Evolutionary conservation across 768 basidiomycete species (phyloP).

Genomic region (Vararia minispora): DNA sequence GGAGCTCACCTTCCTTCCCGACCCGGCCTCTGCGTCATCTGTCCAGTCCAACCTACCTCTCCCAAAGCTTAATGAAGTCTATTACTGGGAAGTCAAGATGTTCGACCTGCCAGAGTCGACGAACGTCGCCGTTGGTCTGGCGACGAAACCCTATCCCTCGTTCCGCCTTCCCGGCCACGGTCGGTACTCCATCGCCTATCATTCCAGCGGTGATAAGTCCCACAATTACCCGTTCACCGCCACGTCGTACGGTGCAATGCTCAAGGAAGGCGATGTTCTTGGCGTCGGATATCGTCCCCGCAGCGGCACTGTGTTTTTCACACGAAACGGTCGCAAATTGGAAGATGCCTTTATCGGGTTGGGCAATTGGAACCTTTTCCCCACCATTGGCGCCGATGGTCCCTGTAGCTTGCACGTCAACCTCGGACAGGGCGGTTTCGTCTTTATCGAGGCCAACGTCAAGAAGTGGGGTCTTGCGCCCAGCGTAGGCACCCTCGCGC

Average conservation of each 20-base stretch:
- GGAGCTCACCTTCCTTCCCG: slow-evolving; percentile 96
- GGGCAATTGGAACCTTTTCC: slow-evolving; percentile 88
- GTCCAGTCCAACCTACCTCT: slow-evolving; percentile 96
- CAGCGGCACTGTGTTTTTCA: slow-evolving; percentile 97
- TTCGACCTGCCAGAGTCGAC: slow-evolving; percentile 88
- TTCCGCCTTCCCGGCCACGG: slow-evolving; percentile 86
- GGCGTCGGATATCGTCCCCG: slow-evolving; percentile 95
- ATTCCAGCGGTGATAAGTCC: slow-evolving; percentile 93
- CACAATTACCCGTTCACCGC: slow-evolving; percentile 95
- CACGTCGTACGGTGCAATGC: slow-evolving; percentile 64
- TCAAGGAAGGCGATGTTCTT: slow-evolving; percentile 92
- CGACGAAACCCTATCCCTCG: slow-evolving; percentile 93
- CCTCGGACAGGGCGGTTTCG: slow-evolving; percentile 95
- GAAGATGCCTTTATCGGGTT: slow-evolving; percentile 94
- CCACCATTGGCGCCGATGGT: slow-evolving; percentile 92
- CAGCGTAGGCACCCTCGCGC: slow-evolving; percentile 92
- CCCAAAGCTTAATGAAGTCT: slow-evolving; percentile 96
- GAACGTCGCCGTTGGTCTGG: slow-evolving; percentile 84
- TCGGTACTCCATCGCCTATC: slow-evolving; percentile 87
- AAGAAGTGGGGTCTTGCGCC: slow-evolving; percentile 99
- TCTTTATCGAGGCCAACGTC: slow-evolving; percentile 98
- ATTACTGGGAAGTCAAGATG: slow-evolving; percentile 99
- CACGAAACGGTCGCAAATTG: slow-evolving; percentile 92
- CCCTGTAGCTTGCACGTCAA: slow-evolving; percentile 97
- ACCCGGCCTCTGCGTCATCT: slow-evolving; percentile 86